Conservation (phyloP, 192 early-diverging fungal genomes). For the Coemansia asiatica region DNA sequence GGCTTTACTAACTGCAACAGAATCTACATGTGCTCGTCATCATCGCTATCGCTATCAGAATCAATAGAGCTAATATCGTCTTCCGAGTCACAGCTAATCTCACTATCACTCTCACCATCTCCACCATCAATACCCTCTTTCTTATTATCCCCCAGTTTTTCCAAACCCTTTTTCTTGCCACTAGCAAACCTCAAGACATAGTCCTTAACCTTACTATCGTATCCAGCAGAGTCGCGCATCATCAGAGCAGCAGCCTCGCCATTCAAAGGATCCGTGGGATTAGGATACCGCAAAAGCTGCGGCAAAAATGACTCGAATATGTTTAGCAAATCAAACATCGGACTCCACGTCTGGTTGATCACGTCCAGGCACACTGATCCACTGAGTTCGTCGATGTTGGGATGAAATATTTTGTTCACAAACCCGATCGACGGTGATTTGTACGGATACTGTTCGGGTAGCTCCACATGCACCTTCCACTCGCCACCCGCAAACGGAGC, state of each 20-base stretch:
- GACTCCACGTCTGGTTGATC: conserved; percentile 99
- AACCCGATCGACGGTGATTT: conserved; percentile 99
- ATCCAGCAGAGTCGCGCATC: conserved; percentile 88
- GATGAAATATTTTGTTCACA: conserved; percentile 99
- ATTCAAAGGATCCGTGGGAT: conserved; percentile 99
- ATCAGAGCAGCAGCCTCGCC: conserved; percentile 97
- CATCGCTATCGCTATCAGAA: conserved; percentile 75
- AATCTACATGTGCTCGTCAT: conserved; percentile 75
- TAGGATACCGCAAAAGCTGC: conserved; percentile 96
- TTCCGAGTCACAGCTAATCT: conserved; percentile 44
- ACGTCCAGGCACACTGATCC: conserved; percentile 99
- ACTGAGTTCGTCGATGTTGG: conserved; percentile 99
- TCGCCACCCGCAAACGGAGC: conserved; percentile 91
- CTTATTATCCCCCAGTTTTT: conserved; percentile 5
- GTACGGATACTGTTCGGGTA: conserved; percentile 99
- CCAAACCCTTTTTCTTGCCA: conserved; percentile 21
- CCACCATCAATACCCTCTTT: conserved; percentile 68
- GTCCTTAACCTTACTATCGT: conserved; percentile 91
- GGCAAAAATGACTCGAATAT: conserved; percentile 99
- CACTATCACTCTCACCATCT: conserved; percentile 45
- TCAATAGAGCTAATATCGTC: conserved; percentile 75
- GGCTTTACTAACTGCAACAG: too few relatives aligned
- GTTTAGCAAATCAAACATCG: conserved; percentile 99
- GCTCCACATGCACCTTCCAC: conserved; percentile 98
- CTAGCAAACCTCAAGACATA: conserved; percentile 65